Evolutionary conservation across 176 grass and related monocot species (phyloP), one percentile per base, ranked within the genome.

Genomic region (Bothriochloa decipiens): DNA sequence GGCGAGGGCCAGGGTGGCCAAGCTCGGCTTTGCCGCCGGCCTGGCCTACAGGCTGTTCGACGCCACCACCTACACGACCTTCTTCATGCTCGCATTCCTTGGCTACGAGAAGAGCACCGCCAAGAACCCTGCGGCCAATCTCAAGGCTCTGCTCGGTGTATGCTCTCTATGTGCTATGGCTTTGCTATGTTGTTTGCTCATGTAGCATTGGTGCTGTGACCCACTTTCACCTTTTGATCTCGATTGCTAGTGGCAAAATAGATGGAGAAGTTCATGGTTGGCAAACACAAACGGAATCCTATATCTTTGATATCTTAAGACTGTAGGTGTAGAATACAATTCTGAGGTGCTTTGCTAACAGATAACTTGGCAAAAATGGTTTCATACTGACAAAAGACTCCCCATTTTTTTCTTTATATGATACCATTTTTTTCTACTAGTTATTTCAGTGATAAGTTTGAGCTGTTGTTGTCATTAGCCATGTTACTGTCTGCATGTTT

Each of bases 31-130:
- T 27, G 82, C 85, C 0, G 79, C 90, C 43, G 83, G 92, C 28
- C 84, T 92, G 69, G 80, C 90, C n/a, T 90, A 88, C 78, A 80
- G 83, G 20, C 62, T 92, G 53, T 92, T 95, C 81, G 88, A 95
- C 57, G 75, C 85, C 25, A 72, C 82, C 69, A 95, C 88, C 68
- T 92, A 92, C 83, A 95, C 88, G 49, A 27, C 76, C 40, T 95
- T 92, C 81, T 95, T 90, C 46, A 67, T 92, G 58, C 90, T 94
- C 35, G 82, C 87, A 75, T 94, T 94, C 70, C 84, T 94, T 68
- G 90, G 90, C 60, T 90, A 94, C 72, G 85, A 90, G 85, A 90
- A 90, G 82, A 94, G 90, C 80, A 95, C 90, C 11, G 86, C 80
- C 58, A 90, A 90, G 55, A 95, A 95, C 65, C 83, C 88, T 7